Base-by-base conservation (phyloP, 1,139 yeast species). In the Pichia sp. region DNA sequence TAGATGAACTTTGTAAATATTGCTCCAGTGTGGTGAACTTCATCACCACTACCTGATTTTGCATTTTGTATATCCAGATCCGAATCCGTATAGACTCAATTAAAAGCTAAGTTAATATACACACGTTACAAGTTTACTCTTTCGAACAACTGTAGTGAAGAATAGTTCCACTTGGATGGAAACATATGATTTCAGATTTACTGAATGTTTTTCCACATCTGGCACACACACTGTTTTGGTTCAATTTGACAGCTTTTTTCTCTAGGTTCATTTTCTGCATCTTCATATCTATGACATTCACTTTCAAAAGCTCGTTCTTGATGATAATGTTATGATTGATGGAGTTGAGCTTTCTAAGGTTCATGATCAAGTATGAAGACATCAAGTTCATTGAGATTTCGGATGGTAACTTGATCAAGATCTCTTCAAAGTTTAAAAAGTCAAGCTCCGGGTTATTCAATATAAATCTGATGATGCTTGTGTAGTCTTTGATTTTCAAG, bases 1-100 rank as follows among this genome's bases (percentile, higher is more conserved):
- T 91, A 51, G 94, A 86, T 49, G 74, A 72, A 22, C 60, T 85
- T 42, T 74, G 77, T 21, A 84, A 87, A 54, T 87, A 80, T 60
- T 85, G 96, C 56, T 69, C 93, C 1, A 93, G 96, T 43, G 88
- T 88, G 10, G 64, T 85, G 29, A 72, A 67, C 47, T 80, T 84
- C 51, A 64, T 87, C 32, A 55, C 66, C 7, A 59, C 68, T 22
- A 60, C 61, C 28, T 66, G 54, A 38, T 17, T 6, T 18, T 24
- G n/a, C n/a, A n/a, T n/a, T n/a, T n/a, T n/a, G n/a, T n/a, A n/a
- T n/a, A n/a, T n/a, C n/a, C n/a, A n/a, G n/a, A n/a, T n/a, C n/a
- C n/a, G n/a, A n/a, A n/a, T n/a, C n/a, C n/a, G n/a, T n/a, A n/a
- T n/a, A n/a, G n/a, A n/a, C n/a, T n/a, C n/a, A n/a, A n/a, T n/a